Percentiles rank a stretch among this genome's conserved stretches.
These are phyloP conservation scores for Solanum virginianum DNA, from an alignment of 257 asterid species.

Conservation along the genomic window DNA sequence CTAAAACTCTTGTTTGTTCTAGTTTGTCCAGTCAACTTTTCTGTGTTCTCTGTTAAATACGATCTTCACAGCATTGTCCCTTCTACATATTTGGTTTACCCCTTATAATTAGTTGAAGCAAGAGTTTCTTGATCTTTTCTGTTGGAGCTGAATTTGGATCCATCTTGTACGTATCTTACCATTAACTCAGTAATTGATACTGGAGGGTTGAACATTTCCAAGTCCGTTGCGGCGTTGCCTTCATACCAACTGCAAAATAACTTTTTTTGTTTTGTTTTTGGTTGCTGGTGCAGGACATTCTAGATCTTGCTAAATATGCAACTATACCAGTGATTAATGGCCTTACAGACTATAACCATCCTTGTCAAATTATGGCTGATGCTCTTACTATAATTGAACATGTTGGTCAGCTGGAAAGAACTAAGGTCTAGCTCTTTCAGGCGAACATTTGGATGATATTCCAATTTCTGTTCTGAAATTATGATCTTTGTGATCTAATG, in stretches of 20 bases:
- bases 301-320: conserved; percentile 82
- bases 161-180: not conserved
- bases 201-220: not conserved
- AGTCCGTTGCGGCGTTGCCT: not conserved
- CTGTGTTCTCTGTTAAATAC: not conserved
- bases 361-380: conserved; percentile 98
- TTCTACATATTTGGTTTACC: not conserved
- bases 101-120: not conserved
- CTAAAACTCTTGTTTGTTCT: not conserved
- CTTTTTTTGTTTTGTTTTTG: not conserved
- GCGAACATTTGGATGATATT: not conserved
- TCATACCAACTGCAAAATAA: not conserved
- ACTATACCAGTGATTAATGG: conserved; percentile 89
- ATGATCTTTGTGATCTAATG: not conserved
- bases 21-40: not conserved
- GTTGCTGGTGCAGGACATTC: conserved; percentile 55
- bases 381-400: conserved; percentile 92
- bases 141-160: not conserved
- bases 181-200: not conserved
- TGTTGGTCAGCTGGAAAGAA: conserved; percentile 76
- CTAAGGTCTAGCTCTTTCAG: conserved; percentile 48
- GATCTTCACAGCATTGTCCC: not conserved
- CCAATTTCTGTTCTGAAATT: not conserved
- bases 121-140: not conserved
- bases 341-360: conserved; percentile 88